Evolutionary conservation across 2,329 filamentous ascomycete genomes (phyloP).

Genomic region (Colletotrichum trifolii): DNA sequence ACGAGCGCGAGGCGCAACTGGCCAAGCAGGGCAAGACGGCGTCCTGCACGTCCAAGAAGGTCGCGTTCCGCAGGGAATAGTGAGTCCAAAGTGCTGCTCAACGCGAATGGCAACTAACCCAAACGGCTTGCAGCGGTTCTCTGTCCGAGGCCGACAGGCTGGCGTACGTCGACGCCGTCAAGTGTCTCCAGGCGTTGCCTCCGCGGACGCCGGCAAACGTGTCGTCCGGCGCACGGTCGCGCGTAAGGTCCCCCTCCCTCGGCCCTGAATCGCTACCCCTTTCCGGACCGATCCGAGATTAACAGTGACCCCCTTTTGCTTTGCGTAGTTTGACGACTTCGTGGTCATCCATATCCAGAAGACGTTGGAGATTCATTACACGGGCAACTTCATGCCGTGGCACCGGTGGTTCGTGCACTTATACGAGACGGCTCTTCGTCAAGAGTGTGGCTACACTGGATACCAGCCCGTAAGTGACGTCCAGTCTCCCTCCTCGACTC

Average conservation of each 20-base stretch:
- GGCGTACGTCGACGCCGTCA: conserved; percentile 57
- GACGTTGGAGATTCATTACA: conserved; percentile 24
- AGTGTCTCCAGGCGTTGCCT: conserved; percentile 55
- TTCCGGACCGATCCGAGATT: conserved; percentile 45
- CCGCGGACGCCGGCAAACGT: conserved; percentile 46
- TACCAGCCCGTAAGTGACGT: conserved; percentile 27
- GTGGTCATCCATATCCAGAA: conserved; percentile 34
- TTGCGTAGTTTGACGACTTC: conserved; percentile 34
- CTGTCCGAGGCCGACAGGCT: conserved; percentile 48
- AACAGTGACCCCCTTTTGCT: background rate
- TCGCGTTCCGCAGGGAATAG: conserved; percentile 45
- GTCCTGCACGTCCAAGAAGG: conserved; percentile 40
- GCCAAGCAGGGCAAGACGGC: conserved; percentile 38
- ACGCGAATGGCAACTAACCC: background rate
- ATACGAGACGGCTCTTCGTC: no score
- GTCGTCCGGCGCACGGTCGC: conserved; percentile 54
- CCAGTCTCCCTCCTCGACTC: conserved; percentile 24
- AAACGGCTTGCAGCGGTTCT: conserved; percentile 39
- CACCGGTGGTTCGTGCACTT: no score
- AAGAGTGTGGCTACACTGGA: no score
- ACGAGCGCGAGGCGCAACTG: conserved; percentile 37
- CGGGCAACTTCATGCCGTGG: no score
- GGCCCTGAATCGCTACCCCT: conserved; percentile 53
- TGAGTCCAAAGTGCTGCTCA: conserved; percentile 35
- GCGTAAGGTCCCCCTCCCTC: conserved; percentile 62